Percentiles rank a stretch among this genome's conserved stretches.
These are phyloP conservation scores for Fraxinus pennsylvanica DNA, from an alignment of 257 asterid species.

Conservation along the genomic window DNA sequence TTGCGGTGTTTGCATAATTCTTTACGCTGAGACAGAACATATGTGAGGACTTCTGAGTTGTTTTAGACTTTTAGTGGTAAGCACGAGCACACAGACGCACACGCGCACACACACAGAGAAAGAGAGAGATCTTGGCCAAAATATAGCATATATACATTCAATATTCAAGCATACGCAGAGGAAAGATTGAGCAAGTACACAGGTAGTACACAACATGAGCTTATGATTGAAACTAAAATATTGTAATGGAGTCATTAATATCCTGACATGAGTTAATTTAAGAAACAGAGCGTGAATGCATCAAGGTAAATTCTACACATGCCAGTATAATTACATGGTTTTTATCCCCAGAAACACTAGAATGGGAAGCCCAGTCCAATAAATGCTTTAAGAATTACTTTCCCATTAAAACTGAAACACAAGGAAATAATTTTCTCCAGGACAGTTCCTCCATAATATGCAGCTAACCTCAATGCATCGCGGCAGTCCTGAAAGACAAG, in stretches of 20 bases:
- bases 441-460: neutral
- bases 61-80: neutral
- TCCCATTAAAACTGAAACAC: neutral
- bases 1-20: conserved; percentile 84
- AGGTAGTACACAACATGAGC: neutral
- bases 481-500: neutral
- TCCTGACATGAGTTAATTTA: neutral
- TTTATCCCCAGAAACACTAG: neutral
- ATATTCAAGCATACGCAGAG: neutral
- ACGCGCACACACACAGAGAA: neutral
- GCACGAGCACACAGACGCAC: conserved; percentile 6
- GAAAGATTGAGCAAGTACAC: neutral
- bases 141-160: neutral
- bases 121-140: neutral
- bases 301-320: neutral
- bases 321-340: neutral
- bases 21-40: conserved; percentile 70
- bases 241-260: neutral
- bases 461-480: neutral
- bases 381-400: neutral
- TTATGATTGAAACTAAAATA: neutral
- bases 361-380: neutral
- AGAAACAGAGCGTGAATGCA: neutral
- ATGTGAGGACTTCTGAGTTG: conserved; percentile 7
- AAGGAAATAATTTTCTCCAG: neutral